Base-by-base conservation (phyloP, 805 yeast genomes). In the Nakazawaea ernobii region DNA sequence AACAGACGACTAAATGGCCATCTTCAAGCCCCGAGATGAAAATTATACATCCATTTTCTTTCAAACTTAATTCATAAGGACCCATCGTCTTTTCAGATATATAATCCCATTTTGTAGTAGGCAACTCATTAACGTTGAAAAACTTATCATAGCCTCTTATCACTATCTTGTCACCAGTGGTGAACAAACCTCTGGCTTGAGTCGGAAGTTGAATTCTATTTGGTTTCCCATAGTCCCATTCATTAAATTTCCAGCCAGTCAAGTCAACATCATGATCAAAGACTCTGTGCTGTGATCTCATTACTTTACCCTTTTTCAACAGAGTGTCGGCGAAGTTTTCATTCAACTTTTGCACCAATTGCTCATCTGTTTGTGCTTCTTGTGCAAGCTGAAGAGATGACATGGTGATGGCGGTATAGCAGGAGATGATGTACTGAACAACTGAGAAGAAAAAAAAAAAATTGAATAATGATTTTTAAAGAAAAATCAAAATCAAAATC, bases 81-180 rank as follows among this genome's bases (percentile, higher is more conserved):
- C 96, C 97, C 4, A 36, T 30, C 0, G 94, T 83, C 30, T 69
- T 55, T 0, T 53, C 42, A n/a, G 58, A 55, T 4, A 90, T 59
- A 54, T 60, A 57, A 0, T 63, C 65, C 70, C 80, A 71, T 49
- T 69, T 74, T 0, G 95, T 84, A 6, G 53, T 52, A 0, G 65
- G 53, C 1, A 75, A 71, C 61, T 94, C 99, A 52, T 72, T 77
- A 3, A 89, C 69, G 59, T 86, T 92, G 75, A 89, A 94, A 64
- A 94, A 94, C 66, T 94, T 94, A 64, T 94, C 94, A 61, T 94
- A 94, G 0, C 99, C 99, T 55, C 99, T 70, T 1, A 83, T 81
- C 1, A 80, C 80, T 20, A 94, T 84, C 9, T 50, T 54, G n/a
- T 59, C 52, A 7, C 69, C 67, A 5, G 67, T 40, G 0, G 79